Conservation (phyloP, 2,329 filamentous ascomycete species). For the Bipolaris zeicola region DNA sequence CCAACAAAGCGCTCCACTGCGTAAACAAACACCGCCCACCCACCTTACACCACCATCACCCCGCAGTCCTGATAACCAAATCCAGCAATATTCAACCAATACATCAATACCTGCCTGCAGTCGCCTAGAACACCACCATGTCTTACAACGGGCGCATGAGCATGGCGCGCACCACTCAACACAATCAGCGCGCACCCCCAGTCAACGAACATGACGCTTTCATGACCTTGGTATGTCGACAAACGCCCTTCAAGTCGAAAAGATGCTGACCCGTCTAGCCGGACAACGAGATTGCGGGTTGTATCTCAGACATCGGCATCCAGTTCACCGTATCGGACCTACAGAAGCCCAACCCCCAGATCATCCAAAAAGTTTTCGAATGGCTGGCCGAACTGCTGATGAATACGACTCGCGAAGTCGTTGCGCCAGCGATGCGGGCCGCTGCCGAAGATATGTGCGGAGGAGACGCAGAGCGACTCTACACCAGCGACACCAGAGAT, state of each 20-base stretch:
- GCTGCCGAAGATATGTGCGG: constrained; percentile 86
- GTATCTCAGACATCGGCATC: constrained; percentile 96
- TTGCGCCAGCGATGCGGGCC: constrained; percentile 93
- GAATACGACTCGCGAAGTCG: constrained; percentile 89
- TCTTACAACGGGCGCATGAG: constrained; percentile 59
- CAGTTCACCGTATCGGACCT: constrained; percentile 85
- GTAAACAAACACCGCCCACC: constrained; percentile 15
- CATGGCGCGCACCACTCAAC: constrained; percentile 51
- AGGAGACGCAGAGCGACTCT: constrained; percentile 76
- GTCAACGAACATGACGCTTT: constrained; percentile 56
- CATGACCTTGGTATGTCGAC: constrained; percentile 54
- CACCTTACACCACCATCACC: constrained; percentile 9
- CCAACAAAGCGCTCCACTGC: constrained; percentile 14
- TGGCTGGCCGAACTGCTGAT: constrained; percentile 95
- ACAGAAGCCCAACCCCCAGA: constrained; percentile 89
- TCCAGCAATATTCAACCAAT: background rate
- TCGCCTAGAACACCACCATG: constrained; percentile 39
- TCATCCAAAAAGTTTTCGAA: constrained; percentile 97
- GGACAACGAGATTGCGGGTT: constrained; percentile 85
- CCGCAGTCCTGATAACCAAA: constrained; percentile 7
- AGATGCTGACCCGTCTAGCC: constrained; percentile 52
- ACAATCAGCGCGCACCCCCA: constrained; percentile 49
- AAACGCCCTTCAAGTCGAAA: background rate
- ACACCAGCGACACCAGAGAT: constrained; percentile 87
- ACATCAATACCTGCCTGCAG: background rate